Percentiles rank a stretch among this genome's conserved stretches.
phyloP scores from a whole-genome alignment of 2,329 filamentous ascomycete genomes.

The Colletotrichum caudatum region DNA sequence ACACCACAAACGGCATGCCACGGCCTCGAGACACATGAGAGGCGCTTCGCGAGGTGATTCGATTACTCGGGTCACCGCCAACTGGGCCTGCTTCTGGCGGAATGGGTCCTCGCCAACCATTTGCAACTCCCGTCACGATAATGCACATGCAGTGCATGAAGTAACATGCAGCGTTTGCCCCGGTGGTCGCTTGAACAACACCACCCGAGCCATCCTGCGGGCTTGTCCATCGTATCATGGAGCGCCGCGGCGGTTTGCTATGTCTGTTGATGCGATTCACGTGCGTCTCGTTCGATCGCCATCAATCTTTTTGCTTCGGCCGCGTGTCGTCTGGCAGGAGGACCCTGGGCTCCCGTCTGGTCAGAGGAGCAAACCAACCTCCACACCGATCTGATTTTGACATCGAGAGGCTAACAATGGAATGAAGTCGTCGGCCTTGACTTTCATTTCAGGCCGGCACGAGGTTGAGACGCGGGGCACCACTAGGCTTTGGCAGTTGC shows the following conservation, averaged over 20 bases:
- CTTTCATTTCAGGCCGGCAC: constrained; percentile 33
- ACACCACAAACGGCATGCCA: constrained; percentile 15
- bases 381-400: constrained; percentile 24
- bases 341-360: constrained; percentile 1
- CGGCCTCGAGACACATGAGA: constrained; percentile 8
- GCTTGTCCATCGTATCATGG: constrained; percentile 14
- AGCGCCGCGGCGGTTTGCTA: constrained; percentile 11
- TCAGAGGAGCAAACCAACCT: constrained; percentile 4
- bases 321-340: background rate
- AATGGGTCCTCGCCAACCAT: constrained; percentile 38
- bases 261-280: constrained; percentile 9
- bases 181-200: constrained; percentile 26
- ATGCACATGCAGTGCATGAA: constrained; percentile 40
- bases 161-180: constrained; percentile 34
- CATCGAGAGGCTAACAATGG: constrained; percentile 17
- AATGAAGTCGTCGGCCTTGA: constrained; percentile 22
- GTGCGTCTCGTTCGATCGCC: constrained; percentile 4
- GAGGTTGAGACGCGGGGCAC: constrained; percentile 32
- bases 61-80: constrained; percentile 14
- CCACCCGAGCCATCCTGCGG: constrained; percentile 18
- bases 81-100: constrained; percentile 22
- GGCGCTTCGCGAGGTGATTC: constrained; percentile 29
- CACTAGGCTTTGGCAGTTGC: constrained; percentile 14
- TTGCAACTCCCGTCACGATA: constrained; percentile 19
- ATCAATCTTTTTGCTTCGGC: background rate